phyloP scores from a whole-genome alignment of 2,329 filamentous ascomycete species.

The Amauroascus niger region DNA sequence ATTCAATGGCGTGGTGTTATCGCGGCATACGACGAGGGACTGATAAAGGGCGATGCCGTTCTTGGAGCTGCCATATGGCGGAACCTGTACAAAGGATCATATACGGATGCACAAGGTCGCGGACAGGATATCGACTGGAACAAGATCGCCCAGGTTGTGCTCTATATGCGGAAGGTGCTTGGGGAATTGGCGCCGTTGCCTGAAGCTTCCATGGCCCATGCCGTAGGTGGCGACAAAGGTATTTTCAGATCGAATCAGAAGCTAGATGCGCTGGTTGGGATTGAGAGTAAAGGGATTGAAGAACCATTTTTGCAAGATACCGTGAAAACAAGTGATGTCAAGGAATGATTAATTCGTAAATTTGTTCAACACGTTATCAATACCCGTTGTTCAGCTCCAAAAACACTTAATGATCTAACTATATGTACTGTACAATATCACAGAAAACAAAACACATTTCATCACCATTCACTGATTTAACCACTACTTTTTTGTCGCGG shows the following conservation, averaged over 20 bases:
- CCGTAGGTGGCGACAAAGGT: slow-evolving; percentile 31
- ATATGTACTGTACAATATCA: too few relatives aligned
- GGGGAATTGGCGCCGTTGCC: slow-evolving; percentile 44
- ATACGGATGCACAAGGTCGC: slow-evolving; percentile 29
- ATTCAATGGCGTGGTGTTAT: slow-evolving; percentile 84
- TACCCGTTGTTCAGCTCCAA: too few relatives aligned
- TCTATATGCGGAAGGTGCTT: slow-evolving; percentile 52
- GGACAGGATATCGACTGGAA: slow-evolving; percentile 48
- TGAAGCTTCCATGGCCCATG: slow-evolving; percentile 49
- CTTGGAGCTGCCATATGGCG: slow-evolving; percentile 69
- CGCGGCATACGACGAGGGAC: slow-evolving; percentile 50
- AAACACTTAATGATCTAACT: too few relatives aligned
- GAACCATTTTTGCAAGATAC: slow-evolving; percentile 3
- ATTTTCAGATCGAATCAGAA: slow-evolving; percentile 27
- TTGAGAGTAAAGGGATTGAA: background rate
- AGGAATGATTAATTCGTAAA: background rate
- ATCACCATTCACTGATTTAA: too few relatives aligned
- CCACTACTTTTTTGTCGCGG: too few relatives aligned
- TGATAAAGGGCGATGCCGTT: slow-evolving; percentile 40
- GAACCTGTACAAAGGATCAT: slow-evolving; percentile 72
- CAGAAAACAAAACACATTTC: too few relatives aligned
- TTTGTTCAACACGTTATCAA: too few relatives aligned
- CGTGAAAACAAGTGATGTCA: background rate
- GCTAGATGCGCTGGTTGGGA: background rate
- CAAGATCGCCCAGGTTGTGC: slow-evolving; percentile 52